A percentile compares a stretch with the other conserved stretches of the same genome.
Evolutionary conservation across 139 green algal species (phyloP).

Genomic region (Nannochloris sp.): DNA sequence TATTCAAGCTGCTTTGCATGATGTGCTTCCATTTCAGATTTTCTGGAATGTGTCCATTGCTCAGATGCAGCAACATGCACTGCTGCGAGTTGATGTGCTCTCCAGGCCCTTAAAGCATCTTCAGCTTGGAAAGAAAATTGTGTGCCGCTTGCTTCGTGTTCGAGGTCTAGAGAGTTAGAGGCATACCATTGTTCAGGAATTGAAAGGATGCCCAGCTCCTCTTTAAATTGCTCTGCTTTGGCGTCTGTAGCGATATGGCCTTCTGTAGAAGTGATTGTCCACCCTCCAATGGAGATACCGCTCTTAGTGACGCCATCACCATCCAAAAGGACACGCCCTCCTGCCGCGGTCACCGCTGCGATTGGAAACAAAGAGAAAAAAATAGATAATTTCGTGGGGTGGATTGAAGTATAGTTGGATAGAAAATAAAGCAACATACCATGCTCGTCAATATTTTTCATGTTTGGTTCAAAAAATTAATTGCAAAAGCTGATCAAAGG

Average conservation of each 20-base stretch:
- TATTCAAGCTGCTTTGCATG: slow-evolving; percentile 58
- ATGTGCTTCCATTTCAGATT: slow-evolving; percentile 54
- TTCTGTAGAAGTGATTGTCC: slow-evolving; percentile 13
- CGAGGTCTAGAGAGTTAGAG: slow-evolving; percentile 45
- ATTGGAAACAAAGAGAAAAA: neutral
- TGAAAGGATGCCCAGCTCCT: slow-evolving; percentile 24
- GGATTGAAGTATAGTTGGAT: neutral
- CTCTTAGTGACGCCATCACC: neutral
- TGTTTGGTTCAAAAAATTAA: no score
- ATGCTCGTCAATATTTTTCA: slow-evolving; percentile 6
- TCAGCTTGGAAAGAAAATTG: slow-evolving; percentile 56
- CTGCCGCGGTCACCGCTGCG: slow-evolving; percentile 14
- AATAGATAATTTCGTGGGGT: no score
- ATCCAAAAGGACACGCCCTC: neutral
- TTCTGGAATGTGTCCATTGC: slow-evolving; percentile 48
- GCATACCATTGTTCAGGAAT: slow-evolving; percentile 81
- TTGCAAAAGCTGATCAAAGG: no score
- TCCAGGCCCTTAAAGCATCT: slow-evolving; percentile 66
- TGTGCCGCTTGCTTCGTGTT: slow-evolving; percentile 50
- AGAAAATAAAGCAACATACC: neutral
- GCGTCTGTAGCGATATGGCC: slow-evolving; percentile 23
- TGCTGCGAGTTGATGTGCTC: slow-evolving; percentile 29
- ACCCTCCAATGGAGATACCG: slow-evolving; percentile 11
- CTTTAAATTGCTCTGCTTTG: slow-evolving; percentile 1
- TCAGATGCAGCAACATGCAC: slow-evolving; percentile 51